Evolutionary conservation across 176 grass and related monocot species (phyloP), one percentile per base, ranked within the genome.

Genomic region (Carex scoparia): DNA sequence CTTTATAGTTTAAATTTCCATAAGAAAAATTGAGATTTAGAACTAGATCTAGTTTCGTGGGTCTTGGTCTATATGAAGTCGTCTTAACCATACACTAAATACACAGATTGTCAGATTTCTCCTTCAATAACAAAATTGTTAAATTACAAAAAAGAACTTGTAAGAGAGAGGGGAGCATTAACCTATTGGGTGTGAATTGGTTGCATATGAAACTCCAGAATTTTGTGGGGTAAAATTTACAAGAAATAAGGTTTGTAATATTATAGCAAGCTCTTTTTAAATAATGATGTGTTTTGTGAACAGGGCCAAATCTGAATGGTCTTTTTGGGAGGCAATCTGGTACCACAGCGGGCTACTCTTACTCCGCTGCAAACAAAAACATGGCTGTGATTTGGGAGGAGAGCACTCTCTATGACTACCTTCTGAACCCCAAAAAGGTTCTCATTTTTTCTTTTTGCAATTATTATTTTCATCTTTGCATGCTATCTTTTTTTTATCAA

Each of bases 361-460:
- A 97, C 86, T 97, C 91, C 15, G 28, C 91, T 0, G 94, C 89
- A 23, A 97, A 97, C 88, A 97, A 97, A 88, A 97, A 84, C 89
- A 97, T 68, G 94, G 94, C 91, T 90, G 94, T 97, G 65, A 84
- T 63, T 35, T 97, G 94, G 94, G 91, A 94, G 82, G 91, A 97
- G 86, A 86, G 84, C 23, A 90, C 94, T 30, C 84, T 97, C 63
- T 97, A 97, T 55, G 88, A 97, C 14, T 97, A 97, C 85, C 65
- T 97, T 84, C 91, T 94, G 40, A 97, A 97, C 40, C 91, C 91
- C 56, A 97, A 97, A 84, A 97, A 97, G 94, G 94, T 97, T 89
- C 28, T 23, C 61, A 7, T 61, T 81, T 40, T 13, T 79, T 77
- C 1, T 42, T 23, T 63, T 72, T n/a, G 11, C 51, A 51, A 51